Evolutionary conservation across 768 basidiomycete genomes (phyloP), one percentile per base, ranked within the genome.

Genomic region (Tulasnella sp.): DNA sequence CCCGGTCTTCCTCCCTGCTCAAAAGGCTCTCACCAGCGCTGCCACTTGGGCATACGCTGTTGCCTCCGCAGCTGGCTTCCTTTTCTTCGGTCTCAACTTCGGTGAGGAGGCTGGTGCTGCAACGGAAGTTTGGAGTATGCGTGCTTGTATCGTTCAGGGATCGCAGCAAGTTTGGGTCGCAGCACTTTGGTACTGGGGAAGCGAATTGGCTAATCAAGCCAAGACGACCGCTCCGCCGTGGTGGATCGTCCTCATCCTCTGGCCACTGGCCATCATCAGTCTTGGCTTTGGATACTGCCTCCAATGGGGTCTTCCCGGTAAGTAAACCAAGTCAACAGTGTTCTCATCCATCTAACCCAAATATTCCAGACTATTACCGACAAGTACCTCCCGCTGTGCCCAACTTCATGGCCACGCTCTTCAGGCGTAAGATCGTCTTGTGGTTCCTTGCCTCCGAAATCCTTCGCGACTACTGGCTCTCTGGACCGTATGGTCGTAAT

Each of bases 91-190:
- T 81, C 87, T 96, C 78, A 97, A 97, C 83, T 97, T 97, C 82
- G 96, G 96, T 82, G 96, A 97, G 85, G 96, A 97, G 87, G 96
- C 95, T 22, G 92, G 96, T 80, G 94, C 96, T 74, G 94, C 96
- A 0, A 96, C 96, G 8, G 96, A 97, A 83, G 90, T 96, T 19
- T 97, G 96, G 96, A 92, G 91, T 38, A 82, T 95, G 77, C 89
- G 96, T 39, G 96, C 96, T 15, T 96, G 94, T 82, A 85, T 96
- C 78, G 96, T 97, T 0, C 96, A 97, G 83, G 96, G 96, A 52
- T 92, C 94, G 12, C 96, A 97, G 79, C 96, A 97, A 83, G 89
- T 97, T 49, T 97, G 96, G 96, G 91, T 97, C 17, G 93, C 96
- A 3, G 96, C 92, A 9, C 84, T 97, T 45, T 97, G 96, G 96